Evolutionary conservation across 2,329 filamentous ascomycete genomes (phyloP), one percentile per base, ranked within the genome.

Genomic region (Malbranchea cinnamomea): DNA sequence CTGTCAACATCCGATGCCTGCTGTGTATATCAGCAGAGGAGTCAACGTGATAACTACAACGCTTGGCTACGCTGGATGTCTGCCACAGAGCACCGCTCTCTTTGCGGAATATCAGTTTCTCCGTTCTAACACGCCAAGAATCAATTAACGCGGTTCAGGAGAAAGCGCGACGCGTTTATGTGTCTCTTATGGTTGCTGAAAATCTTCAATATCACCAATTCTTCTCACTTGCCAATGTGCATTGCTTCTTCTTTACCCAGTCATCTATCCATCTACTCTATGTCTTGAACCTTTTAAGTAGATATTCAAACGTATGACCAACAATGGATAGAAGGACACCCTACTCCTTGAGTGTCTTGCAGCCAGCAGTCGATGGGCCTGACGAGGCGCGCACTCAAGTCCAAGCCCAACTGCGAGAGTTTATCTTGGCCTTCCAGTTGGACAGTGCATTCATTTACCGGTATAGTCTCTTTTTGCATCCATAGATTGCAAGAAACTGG

Each of bases 381-480:
- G 70, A 76, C 41, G 78, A 85, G 48, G 76, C 70, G 34, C 68
- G 77, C 35, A 65, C 71, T 15, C 72, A 82, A 48, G 65, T 85
- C 28, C 82, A 89, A 52, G 69, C 71, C 35, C 75, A 82, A 49
- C 70, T 98, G 37, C 75, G 89, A 48, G 77, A 83, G 37, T 98
- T 98, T 54, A 77, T 98, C 41, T 72, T 95, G 34, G 81, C 87
- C 43, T 98, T 94, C 52, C 75, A 87, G 49, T 71, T 95, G 23
- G 87, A 94, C 57, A 93, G 92, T 56, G 71, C 77, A 48, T 95
- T 93, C 58, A 75, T 94, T 47, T 98, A 95, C 68, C 74, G 84
- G 84, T 87, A 54, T 40, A 59, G 37, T 40, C 12, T 29, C 23
- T 20, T 23, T n/a, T 11, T 4, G 6, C 13, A 9, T n/a, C 9